phyloP scores from a whole-genome alignment of 345 rosid species.

The Hibiscus trionum region DNA sequence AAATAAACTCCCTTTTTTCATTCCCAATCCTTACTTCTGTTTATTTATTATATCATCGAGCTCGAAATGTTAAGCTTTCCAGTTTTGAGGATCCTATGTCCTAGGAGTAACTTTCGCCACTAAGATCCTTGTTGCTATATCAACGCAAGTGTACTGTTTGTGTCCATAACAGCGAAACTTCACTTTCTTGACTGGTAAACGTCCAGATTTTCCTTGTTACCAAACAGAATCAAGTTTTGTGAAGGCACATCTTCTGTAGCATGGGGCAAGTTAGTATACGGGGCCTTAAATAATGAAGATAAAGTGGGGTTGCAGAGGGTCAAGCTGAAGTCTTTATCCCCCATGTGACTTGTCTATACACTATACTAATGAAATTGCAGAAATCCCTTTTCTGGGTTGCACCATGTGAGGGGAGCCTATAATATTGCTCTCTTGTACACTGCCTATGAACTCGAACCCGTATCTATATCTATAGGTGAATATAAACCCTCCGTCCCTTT shows the following conservation, averaged over 20 bases:
- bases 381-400: constrained; percentile 14
- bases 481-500: too few relatives aligned
- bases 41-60: background rate
- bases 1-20: background rate
- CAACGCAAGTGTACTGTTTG: background rate
- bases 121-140: background rate
- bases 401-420: constrained; percentile 24
- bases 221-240: constrained; percentile 4
- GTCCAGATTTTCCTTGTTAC: background rate
- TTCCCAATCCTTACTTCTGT: background rate
- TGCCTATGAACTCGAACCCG: background rate
- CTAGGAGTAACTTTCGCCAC: background rate
- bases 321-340: constrained; percentile 15
- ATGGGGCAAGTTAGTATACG: background rate
- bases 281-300: constrained; percentile 2
- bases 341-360: constrained; percentile 26
- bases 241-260: background rate
- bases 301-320: constrained; percentile 20
- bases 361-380: constrained; percentile 2
- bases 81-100: background rate
- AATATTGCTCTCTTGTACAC: background rate
- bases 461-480: background rate
- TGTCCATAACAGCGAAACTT: background rate
- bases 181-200: background rate
- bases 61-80: constrained; percentile 12